These are phyloP conservation scores for Coniferiporia weirii DNA, from an alignment of 1,284 basidiomycete species.

Conservation along the genomic window DNA sequence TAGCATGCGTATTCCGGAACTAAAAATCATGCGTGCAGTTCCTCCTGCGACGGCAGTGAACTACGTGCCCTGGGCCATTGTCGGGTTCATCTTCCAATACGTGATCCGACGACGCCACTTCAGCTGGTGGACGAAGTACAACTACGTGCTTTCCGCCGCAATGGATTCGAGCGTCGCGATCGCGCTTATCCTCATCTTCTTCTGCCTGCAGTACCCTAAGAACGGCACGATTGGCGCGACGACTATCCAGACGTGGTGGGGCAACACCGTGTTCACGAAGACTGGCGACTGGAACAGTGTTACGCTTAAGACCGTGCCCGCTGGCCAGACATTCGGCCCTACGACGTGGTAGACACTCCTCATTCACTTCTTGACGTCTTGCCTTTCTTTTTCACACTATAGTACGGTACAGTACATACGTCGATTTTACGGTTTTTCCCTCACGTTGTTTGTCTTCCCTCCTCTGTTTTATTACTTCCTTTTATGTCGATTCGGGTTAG, in stretches of 20 bases:
- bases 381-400: no score
- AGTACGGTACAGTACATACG: no score
- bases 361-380: no score
- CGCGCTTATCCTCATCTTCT: constrained; percentile 57
- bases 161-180: constrained; percentile 51
- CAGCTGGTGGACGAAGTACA: constrained; percentile 54
- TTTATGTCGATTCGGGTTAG: no score
- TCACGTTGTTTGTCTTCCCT: no score
- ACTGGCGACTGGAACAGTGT: constrained; percentile 35
- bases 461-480: no score
- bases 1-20: not conserved
- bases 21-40: constrained; percentile 21
- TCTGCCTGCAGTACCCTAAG: constrained; percentile 59
- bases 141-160: constrained; percentile 30
- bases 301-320: constrained; percentile 4
- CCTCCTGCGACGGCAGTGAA: constrained; percentile 32
- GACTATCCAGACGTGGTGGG: constrained; percentile 65
- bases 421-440: no score
- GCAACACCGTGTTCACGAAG: constrained; percentile 48
- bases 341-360: not conserved
- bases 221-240: constrained; percentile 54
- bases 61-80: constrained; percentile 43
- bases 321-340: constrained; percentile 16
- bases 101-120: constrained; percentile 45
- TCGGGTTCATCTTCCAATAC: constrained; percentile 52